Evolutionary conservation across 495 filamentous ascomycete species (phyloP), one percentile per base, ranked within the genome.

Genomic region (Antarctomyces pellizariae): DNA sequence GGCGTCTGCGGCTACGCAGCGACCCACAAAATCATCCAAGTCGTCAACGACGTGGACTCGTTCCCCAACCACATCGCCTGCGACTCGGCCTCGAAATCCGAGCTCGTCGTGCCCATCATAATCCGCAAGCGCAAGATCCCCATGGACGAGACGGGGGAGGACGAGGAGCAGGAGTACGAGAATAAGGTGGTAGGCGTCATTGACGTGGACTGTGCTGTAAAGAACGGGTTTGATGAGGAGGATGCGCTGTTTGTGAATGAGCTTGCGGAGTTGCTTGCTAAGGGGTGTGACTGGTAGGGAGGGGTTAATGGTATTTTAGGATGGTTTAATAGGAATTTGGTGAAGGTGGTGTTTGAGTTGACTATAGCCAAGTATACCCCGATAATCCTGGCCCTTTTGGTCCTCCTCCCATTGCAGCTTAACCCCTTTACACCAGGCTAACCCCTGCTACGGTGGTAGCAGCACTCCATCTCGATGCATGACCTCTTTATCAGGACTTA

Each of bases 41-140:
- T 90, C 2, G 74, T 92, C 4, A 49, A 54, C 4, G 72, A 93
- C 46, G 77, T 92, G 7, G 49, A 67, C 13, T 33, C 49, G 22
- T 91, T 90, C 43, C 73, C 77, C 2, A 82, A 76, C 3, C 83
- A 93, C 50, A 91, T 93, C 45, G 78, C 83, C 4, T 92, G 83
- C 42, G 83, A 92, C 49, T 63, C 59, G 6, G 73, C 64, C 32
- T 78, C 67, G 32, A 66, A 57, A 45, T 89, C 79, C 48, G 83
- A 93, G 57, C 78, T 93, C 46, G 82, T 91, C 3, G 78, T 91
- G 16, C 83, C 83, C 7, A 67, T 93, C 38, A 31, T 75, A 13
- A 50, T 57, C 11, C n/a, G n/a, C n/a, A n/a, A n/a, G n/a, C n/a
- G n/a, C n/a, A n/a, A n/a, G 42, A 43, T 3, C 13, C 9, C n/a